Evolutionary conservation across 75 land plant genomes (phyloP).

Genomic region (Larix kaempferi): DNA sequence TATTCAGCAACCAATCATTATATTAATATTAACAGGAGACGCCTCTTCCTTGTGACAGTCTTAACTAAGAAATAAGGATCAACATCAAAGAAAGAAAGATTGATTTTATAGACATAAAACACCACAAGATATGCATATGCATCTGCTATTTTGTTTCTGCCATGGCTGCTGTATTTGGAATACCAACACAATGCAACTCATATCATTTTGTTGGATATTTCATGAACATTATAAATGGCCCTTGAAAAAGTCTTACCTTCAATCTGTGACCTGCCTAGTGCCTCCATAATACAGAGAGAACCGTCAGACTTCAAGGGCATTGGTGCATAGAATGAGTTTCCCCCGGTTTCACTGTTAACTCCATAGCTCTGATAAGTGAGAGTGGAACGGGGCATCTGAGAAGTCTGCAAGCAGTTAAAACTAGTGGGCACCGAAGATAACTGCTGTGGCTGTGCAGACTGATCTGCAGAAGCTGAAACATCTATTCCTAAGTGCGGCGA

Average conservation of each 20-base stretch:
- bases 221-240: too few relatives aligned
- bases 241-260: constrained; percentile 15
- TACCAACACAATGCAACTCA: too few relatives aligned
- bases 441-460: constrained; percentile 20
- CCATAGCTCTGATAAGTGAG: constrained; percentile 18
- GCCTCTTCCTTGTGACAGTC: too few relatives aligned
- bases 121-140: too few relatives aligned
- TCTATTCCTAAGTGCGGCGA: constrained; percentile 60
- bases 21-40: too few relatives aligned
- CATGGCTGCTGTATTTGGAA: too few relatives aligned
- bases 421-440: constrained; percentile 5
- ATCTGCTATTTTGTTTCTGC: too few relatives aligned
- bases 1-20: too few relatives aligned
- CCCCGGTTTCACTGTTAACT: constrained; percentile 18
- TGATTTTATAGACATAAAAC: too few relatives aligned
- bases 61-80: too few relatives aligned
- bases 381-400: constrained; percentile 9
- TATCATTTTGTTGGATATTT: too few relatives aligned
- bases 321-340: constrained; percentile 27
- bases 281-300: constrained; percentile 78
- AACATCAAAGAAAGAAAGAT: too few relatives aligned
- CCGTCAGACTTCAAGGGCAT: constrained; percentile 85
- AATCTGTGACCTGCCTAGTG: constrained; percentile 36
- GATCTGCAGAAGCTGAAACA: constrained; percentile 2
- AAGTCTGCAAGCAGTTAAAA: background rate